Conservation (phyloP, 2,329 filamentous ascomycete genomes). For the Capronia coronata region DNA sequence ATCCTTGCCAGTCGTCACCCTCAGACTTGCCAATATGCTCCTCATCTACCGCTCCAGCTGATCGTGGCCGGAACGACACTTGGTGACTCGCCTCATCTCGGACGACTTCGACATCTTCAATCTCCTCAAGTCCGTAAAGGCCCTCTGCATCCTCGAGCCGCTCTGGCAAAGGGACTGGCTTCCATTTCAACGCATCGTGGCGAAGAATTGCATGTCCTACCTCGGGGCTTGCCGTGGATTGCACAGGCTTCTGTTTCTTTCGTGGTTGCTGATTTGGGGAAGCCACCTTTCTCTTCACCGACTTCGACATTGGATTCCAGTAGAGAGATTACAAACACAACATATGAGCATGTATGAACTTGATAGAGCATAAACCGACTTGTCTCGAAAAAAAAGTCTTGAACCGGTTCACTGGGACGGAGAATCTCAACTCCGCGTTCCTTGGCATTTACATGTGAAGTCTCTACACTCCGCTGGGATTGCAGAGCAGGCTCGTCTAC, state of each 20-base stretch:
- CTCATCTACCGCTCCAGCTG: slow-evolving; percentile 29
- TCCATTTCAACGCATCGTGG: slow-evolving; percentile 55
- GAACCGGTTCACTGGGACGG: not conserved
- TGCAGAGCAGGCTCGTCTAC: too few species aligned
- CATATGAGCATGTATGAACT: not conserved
- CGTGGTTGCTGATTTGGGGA: slow-evolving; percentile 13
- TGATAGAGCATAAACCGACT: too few species aligned
- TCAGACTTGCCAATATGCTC: slow-evolving; percentile 33
- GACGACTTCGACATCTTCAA: slow-evolving; percentile 84
- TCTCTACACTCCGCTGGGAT: too few species aligned
- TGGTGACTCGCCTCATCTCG: slow-evolving; percentile 54
- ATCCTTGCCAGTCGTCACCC: slow-evolving; percentile 58
- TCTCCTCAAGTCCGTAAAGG: slow-evolving; percentile 85
- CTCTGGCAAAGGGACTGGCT: slow-evolving; percentile 62
- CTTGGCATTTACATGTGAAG: not conserved
- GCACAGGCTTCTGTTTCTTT: slow-evolving; percentile 14
- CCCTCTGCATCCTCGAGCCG: slow-evolving; percentile 84
- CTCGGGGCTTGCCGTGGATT: not conserved
- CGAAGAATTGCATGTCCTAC: slow-evolving; percentile 26
- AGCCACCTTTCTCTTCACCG: slow-evolving; percentile 32
- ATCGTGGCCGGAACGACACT: slow-evolving; percentile 55
- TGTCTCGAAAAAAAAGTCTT: not conserved
- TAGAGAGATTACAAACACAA: not conserved
- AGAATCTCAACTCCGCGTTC: not conserved
- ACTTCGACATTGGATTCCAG: slow-evolving; percentile 13